phyloP scores from a whole-genome alignment of 257 asterid species.

The Ophiorrhiza pumila region DNA sequence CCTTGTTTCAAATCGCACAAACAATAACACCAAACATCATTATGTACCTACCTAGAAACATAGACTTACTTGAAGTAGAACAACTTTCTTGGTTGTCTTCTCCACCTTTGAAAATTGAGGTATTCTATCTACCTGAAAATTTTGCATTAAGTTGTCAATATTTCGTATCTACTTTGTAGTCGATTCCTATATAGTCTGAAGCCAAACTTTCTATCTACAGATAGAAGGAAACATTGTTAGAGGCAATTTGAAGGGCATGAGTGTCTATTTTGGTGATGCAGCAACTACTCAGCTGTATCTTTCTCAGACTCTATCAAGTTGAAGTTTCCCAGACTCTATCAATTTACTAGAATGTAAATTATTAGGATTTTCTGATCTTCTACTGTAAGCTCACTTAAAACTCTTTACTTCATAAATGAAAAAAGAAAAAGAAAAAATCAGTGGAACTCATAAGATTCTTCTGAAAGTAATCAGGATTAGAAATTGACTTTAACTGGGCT shows the following conservation, averaged over 20 bases:
- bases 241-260: slow-evolving; percentile 52
- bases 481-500: neutral
- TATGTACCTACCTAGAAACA: slow-evolving; percentile 73
- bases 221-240: slow-evolving; percentile 55
- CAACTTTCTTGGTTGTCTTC: slow-evolving; percentile 78
- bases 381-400: neutral
- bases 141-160: neutral
- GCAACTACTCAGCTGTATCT: slow-evolving; percentile 17
- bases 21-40: slow-evolving; percentile 65
- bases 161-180: slow-evolving; percentile 1
- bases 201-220: slow-evolving; percentile 34
- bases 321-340: neutral
- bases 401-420: neutral
- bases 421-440: neutral
- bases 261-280: slow-evolving; percentile 53
- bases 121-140: slow-evolving; percentile 12
- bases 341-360: slow-evolving; percentile 2
- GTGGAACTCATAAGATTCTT: neutral
- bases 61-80: slow-evolving; percentile 57
- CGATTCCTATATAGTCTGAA: neutral
- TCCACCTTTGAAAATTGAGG: slow-evolving; percentile 72
- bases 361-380: neutral
- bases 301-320: neutral
- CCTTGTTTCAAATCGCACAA: slow-evolving; percentile 65
- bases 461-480: neutral